These are phyloP conservation scores for Bruguiera gymnorhiza DNA, from an alignment of 345 rosid genomes.

Conservation along the genomic window DNA sequence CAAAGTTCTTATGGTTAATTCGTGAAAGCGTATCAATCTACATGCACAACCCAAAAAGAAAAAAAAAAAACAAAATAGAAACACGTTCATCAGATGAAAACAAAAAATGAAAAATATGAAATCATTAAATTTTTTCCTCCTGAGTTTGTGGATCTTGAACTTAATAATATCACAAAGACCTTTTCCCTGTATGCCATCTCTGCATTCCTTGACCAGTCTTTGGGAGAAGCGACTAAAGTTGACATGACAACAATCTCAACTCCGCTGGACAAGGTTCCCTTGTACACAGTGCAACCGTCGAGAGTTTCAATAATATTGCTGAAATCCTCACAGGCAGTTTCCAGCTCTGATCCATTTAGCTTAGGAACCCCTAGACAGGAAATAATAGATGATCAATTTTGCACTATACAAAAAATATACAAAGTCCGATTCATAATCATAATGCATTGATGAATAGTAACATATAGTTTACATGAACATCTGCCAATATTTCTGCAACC, in stretches of 20 bases:
- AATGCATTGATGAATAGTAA: background rate
- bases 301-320: conserved; percentile 76
- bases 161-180: conserved; percentile 32
- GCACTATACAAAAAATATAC: background rate
- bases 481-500: too few species aligned
- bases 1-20: conserved; percentile 89
- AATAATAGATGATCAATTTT: background rate
- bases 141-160: background rate
- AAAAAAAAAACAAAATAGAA: background rate
- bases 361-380: conserved; percentile 80
- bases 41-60: background rate
- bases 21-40: conserved; percentile 77
- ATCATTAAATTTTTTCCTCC: background rate
- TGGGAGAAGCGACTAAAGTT: conserved; percentile 40
- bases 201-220: conserved; percentile 61
- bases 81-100: background rate
- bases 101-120: background rate
- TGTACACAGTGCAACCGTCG: conserved; percentile 59
- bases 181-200: conserved; percentile 72
- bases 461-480: too few species aligned
- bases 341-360: conserved; percentile 75
- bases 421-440: background rate
- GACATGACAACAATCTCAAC: conserved; percentile 92
- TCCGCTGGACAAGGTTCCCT: conserved; percentile 96
- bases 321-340: conserved; percentile 98